Base-by-base conservation (phyloP, 345 rosid species). In the Dimocarpus longan region DNA sequence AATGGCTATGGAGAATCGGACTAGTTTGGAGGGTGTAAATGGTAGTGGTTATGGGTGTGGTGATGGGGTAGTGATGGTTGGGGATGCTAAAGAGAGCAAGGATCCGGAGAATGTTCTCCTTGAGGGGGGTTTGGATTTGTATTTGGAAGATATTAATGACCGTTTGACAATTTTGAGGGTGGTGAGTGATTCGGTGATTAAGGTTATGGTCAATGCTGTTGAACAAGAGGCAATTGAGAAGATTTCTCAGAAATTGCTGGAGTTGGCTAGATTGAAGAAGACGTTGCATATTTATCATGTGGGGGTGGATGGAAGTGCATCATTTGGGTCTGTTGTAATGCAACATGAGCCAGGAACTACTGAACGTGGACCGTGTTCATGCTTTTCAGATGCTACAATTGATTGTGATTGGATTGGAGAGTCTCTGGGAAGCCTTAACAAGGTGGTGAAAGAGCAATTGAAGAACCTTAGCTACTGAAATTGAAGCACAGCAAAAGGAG, bases 181-280 rank as follows among this genome's bases (percentile, higher is more conserved):
- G 88, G 99, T 96, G 40, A 90, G 82, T 43, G 92, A 94, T 44
- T 90, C 98, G 1, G 87, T 96, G 71, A 82, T 91, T 26, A 94
- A 83, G 86, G 99, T 93, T 56, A 85, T 89, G 87, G 91, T 90
- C 10, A 85, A 81, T 48, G 97, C 92, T 0, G 80, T 94, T 67
- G 88, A 93, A 78, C 85, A 89, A n/a, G 91, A 92, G 67, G 95
- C 97, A 64, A 84, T 87, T 22, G 93, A 87, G 80, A 87, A 84
- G 88, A 87, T 93, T 52, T 88, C 90, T 71, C 28, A 80, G 86
- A 91, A 91, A 83, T 94, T 93, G 9, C 68, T 80, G 76, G 97
- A 94, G 77, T 65, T 97, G 80, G 85, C 84, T 11, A 84, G 78
- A 65, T 72, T 90, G 78, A 88, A 74, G 86, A 90, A 89, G 83